phyloP scores from a whole-genome alignment of 2,329 filamentous ascomycete species.

The Epichloe glyceriae region DNA sequence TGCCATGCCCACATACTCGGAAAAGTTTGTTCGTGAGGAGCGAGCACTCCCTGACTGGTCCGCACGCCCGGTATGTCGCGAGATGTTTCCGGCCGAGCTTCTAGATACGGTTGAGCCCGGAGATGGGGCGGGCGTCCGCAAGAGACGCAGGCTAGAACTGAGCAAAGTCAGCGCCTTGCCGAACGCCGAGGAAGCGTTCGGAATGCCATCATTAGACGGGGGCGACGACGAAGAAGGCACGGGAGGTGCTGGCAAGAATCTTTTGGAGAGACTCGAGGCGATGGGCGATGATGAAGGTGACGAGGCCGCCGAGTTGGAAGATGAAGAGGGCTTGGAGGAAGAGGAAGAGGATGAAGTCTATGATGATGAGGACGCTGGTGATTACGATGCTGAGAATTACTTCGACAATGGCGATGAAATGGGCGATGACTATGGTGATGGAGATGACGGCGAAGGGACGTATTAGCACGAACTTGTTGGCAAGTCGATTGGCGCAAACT shows the following conservation, averaged over 20 bases:
- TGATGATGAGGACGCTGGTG: constrained; percentile 46
- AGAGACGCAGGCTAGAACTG: constrained; percentile 33
- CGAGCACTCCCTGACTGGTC: constrained; percentile 41
- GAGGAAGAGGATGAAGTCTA: constrained; percentile 37
- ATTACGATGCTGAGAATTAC: constrained; percentile 49
- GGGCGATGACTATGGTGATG: constrained; percentile 37
- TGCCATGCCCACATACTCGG: constrained; percentile 44
- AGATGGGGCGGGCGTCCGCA: constrained; percentile 20
- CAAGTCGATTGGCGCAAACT: background rate
- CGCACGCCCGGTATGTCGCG: constrained; percentile 34
- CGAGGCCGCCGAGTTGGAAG: constrained; percentile 34
- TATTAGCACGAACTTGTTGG: constrained; percentile 14
- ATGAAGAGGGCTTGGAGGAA: constrained; percentile 34
- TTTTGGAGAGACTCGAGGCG: constrained; percentile 32
- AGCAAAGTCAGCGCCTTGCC: constrained; percentile 34
- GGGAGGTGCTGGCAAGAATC: constrained; percentile 21
- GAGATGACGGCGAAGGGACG: constrained; percentile 35
- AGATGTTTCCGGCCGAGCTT: constrained; percentile 44
- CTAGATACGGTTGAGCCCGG: constrained; percentile 39
- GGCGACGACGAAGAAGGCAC: constrained; percentile 17
- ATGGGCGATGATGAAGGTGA: constrained; percentile 38
- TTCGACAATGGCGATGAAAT: constrained; percentile 46
- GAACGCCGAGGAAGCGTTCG: constrained; percentile 38
- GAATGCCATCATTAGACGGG: constrained; percentile 18
- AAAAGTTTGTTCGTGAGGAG: constrained; percentile 38